A percentile compares a stretch with the other conserved stretches of the same genome.
phyloP scores from a whole-genome alignment of 345 rosid genomes.

The Cardamine chenopodiifolia region DNA sequence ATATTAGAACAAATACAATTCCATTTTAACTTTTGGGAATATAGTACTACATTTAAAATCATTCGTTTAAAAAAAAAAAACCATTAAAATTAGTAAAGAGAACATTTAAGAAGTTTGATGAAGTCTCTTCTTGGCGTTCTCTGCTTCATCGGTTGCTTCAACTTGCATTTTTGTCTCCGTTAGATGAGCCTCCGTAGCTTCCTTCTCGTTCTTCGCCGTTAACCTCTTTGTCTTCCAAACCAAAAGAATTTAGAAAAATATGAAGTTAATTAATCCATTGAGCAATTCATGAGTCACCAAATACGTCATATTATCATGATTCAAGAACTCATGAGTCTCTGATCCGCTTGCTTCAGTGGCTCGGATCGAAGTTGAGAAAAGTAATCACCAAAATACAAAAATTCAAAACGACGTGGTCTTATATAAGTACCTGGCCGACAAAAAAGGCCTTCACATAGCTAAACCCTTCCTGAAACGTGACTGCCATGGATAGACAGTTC shows the following conservation, averaged over 20 bases:
- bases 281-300: constrained; percentile 3
- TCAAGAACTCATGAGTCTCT: neutral
- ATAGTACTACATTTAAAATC: neutral
- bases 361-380: neutral
- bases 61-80: neutral
- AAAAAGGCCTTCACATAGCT: constrained; percentile 55
- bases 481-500: constrained; percentile 46
- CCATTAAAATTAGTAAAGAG: neutral
- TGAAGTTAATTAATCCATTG: neutral
- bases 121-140: constrained; percentile 52
- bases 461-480: constrained; percentile 55
- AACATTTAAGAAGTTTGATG: constrained; percentile 32
- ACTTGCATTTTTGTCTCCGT: constrained; percentile 58
- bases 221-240: constrained; percentile 52
- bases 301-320: constrained; percentile 19
- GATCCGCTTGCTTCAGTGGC: neutral
- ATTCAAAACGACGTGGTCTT: neutral
- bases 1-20: neutral
- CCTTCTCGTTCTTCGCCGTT: constrained; percentile 62
- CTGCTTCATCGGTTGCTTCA: constrained; percentile 66
- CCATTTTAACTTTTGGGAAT: neutral
- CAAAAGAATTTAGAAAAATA: neutral
- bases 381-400: neutral
- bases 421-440: constrained; percentile 44
- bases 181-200: constrained; percentile 57